Evolutionary conservation across 228 moss, liverwort and hornwort species (phyloP).

Genomic region (Sphagnum magellanicum): DNA sequence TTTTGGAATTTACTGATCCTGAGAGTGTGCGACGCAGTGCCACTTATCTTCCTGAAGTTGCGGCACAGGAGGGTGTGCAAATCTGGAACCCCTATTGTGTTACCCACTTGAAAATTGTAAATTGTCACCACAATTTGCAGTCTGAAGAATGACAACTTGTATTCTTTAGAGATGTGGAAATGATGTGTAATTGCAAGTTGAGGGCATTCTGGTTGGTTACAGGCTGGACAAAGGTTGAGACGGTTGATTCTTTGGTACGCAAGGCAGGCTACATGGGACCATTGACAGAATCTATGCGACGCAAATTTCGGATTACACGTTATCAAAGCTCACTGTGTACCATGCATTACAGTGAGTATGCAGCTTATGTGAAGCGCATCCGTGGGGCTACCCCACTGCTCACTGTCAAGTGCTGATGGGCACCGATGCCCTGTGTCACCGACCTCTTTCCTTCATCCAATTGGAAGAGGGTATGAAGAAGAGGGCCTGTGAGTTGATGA

Average conservation of each 20-base stretch:
- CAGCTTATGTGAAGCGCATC: conserved; percentile 85
- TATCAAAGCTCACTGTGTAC: conserved; percentile 98
- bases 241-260: conserved; percentile 87
- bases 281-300: conserved; percentile 85
- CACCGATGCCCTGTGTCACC: conserved; percentile 5
- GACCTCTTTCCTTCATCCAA: conserved; percentile 5
- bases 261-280: conserved; percentile 86
- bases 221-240: conserved; percentile 97
- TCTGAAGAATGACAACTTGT: no score
- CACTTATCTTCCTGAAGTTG: conserved; percentile 94
- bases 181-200: no score
- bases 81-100: neutral
- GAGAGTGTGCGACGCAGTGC: conserved; percentile 87
- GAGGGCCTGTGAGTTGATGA: conserved; percentile 12
- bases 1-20: conserved; percentile 90
- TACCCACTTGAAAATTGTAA: no score
- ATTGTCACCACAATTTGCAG: no score
- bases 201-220: neutral
- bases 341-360: conserved; percentile 95
- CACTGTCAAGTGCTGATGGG: conserved; percentile 73
- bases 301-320: conserved; percentile 91
- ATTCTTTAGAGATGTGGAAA: no score
- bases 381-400: conserved; percentile 74
- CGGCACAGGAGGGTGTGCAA: conserved; percentile 82
- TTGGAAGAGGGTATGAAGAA: conserved; percentile 1